Conservation (phyloP, 2,329 filamentous ascomycete species). For the Myriosclerotinia duriaeana region DNA sequence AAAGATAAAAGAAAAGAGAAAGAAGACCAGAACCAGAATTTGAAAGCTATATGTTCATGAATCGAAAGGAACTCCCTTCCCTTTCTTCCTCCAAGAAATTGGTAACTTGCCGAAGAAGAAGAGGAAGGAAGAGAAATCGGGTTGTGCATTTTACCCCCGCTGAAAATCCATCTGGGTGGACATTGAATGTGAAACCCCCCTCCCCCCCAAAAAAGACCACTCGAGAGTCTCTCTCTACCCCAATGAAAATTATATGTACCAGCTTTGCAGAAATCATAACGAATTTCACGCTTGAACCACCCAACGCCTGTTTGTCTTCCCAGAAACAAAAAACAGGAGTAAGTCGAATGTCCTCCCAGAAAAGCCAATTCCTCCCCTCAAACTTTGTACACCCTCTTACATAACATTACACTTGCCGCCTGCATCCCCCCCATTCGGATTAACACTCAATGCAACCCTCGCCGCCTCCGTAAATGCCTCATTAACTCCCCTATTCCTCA, state of each 20-base stretch:
- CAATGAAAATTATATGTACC: constrained; percentile 8
- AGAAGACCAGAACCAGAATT: neutral
- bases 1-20: neutral
- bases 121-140: neutral
- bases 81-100: neutral
- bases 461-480: constrained; percentile 98
- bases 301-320: constrained; percentile 10
- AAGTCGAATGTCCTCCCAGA: constrained; percentile 5
- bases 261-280: neutral
- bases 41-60: constrained; percentile 15
- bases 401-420: constrained; percentile 61
- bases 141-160: neutral
- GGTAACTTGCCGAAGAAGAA: neutral
- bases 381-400: constrained; percentile 41
- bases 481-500: constrained; percentile 96
- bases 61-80: neutral
- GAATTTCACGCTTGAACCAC: constrained; percentile 1
- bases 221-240: neutral
- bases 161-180: neutral
- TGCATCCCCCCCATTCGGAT: constrained; percentile 57
- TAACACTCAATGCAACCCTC: constrained; percentile 79
- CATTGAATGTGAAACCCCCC: neutral
- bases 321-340: neutral
- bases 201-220: neutral
- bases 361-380: neutral